Evolutionary conservation across 495 filamentous ascomycete species (phyloP).

Genomic region (Lophium mytilinum): DNA sequence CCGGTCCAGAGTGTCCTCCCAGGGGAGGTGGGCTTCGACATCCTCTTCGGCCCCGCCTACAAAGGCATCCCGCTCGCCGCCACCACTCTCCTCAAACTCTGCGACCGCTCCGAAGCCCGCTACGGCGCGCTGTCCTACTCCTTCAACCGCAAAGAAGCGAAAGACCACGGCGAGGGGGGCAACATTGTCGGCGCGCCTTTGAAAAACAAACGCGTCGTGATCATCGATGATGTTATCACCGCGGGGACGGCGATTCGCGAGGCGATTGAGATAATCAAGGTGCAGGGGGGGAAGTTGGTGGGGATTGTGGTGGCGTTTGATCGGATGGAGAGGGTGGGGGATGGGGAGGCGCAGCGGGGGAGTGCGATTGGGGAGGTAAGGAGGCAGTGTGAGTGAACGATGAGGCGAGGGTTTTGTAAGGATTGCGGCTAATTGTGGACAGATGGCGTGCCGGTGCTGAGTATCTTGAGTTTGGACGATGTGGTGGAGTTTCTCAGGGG

Average conservation of each 20-base stretch:
- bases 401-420: too few relatives aligned
- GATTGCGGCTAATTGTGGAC: too few relatives aligned
- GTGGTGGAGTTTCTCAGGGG: conserved; percentile 61
- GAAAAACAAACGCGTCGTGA: conserved; percentile 73
- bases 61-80: conserved; percentile 89
- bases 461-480: conserved; percentile 56
- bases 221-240: conserved; percentile 94
- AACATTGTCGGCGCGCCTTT: conserved; percentile 80
- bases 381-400: conserved; percentile 45
- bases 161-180: conserved; percentile 90
- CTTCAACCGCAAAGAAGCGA: conserved; percentile 93
- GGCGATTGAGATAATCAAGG: conserved; percentile 72
- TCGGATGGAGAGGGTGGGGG: conserved; percentile 61
- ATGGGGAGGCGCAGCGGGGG: conserved; percentile 28
- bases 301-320: conserved; percentile 86
- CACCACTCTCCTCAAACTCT: conserved; percentile 60
- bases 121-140: conserved; percentile 62
- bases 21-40: too few relatives aligned
- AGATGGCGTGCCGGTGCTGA: conserved; percentile 35
- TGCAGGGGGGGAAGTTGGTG: conserved; percentile 70
- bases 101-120: conserved; percentile 47
- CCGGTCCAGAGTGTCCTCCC: too few relatives aligned
- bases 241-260: conserved; percentile 90
- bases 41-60: conserved; percentile 84
- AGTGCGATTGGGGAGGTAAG: conserved; percentile 64